Base-by-base conservation (phyloP, 805 yeast genomes). In the Ogataea nitratoaversa region DNA sequence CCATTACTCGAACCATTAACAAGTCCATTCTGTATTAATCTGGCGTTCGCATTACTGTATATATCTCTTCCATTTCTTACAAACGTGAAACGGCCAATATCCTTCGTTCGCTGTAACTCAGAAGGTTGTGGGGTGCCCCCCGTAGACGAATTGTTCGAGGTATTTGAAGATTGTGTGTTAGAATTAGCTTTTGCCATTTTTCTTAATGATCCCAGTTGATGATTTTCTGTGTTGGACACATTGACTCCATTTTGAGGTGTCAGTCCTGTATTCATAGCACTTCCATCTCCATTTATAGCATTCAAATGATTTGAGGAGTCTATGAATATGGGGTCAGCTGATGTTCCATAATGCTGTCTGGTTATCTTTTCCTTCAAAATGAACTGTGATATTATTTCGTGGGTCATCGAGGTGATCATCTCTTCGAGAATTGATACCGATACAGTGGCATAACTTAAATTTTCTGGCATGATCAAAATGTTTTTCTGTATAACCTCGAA, bases 391-490 rank as follows among this genome's bases (percentile, higher is more conserved):
- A 63, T 43, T 6, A 62, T 55, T 18, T 60, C 66, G 28, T 60
- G 59, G 11, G 65, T 54, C 13, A 65, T 53, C n/a, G 64, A 60
- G 9, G 56, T 47, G 18, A 63, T 35, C 62, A 65, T 55, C 33
- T 57, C 63, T 38, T 57, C 62, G 11, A 63, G 47, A 3, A 64
- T 53, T 2, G 60, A 48, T 16, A 48, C 39, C 3, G 66, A 59
- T 12, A 64, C 42, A 2, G 64, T 47, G n/a, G 58, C 45, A 39
- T 56, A 59, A 3, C 67, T 55, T 19, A 62, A 40, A 19, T 41
- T 46, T 34, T 46, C 50, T 9, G 47, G 18, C 36, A 48, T 44
- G 14, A 27, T 27, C 11, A 9, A 9, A 27, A 27, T 8, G 9
- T 8, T 23, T 23, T 11, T 11, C 25, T 9, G 13, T 27, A 13